Conservation (phyloP, 257 asterid genomes). For the Sherardia arvensis region DNA sequence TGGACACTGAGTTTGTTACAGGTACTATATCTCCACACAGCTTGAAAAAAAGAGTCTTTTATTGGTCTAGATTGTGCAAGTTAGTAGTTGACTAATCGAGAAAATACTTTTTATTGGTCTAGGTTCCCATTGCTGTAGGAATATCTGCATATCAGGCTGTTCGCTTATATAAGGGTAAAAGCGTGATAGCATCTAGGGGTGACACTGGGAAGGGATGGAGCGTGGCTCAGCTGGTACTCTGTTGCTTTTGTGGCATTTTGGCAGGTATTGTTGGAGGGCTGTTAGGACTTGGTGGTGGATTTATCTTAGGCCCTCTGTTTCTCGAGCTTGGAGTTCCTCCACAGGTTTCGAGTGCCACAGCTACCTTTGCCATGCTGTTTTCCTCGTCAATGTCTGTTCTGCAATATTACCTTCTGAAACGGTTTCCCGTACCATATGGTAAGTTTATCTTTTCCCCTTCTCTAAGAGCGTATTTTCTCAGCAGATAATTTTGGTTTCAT, state of each 20-base stretch:
- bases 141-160: slow-evolving; percentile 61
- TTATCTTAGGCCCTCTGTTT: slow-evolving; percentile 44
- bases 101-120: slow-evolving; percentile 8
- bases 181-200: slow-evolving; percentile 67
- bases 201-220: slow-evolving; percentile 44
- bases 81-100: not conserved
- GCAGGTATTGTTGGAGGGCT: slow-evolving; percentile 96
- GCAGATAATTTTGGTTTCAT: not conserved
- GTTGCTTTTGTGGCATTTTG: slow-evolving; percentile 60
- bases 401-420: slow-evolving; percentile 79
- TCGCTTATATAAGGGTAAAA: slow-evolving; percentile 71
- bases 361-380: slow-evolving; percentile 95
- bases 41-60: not conserved
- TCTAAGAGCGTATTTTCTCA: not conserved
- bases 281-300: slow-evolving; percentile 95
- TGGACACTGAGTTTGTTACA: slow-evolving; percentile 87
- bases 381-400: slow-evolving; percentile 98
- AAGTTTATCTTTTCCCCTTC: slow-evolving; percentile 12
- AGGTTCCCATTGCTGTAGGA: slow-evolving; percentile 74
- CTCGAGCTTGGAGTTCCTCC: slow-evolving; percentile 48
- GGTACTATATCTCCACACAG: slow-evolving; percentile 34
- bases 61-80: too few species aligned
- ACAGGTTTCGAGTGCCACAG: slow-evolving; percentile 97
- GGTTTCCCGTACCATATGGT: slow-evolving; percentile 96
- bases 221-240: slow-evolving; percentile 49